phyloP scores from a whole-genome alignment of 2,329 filamentous ascomycete genomes.

The Rhinocladiella similis region DNA sequence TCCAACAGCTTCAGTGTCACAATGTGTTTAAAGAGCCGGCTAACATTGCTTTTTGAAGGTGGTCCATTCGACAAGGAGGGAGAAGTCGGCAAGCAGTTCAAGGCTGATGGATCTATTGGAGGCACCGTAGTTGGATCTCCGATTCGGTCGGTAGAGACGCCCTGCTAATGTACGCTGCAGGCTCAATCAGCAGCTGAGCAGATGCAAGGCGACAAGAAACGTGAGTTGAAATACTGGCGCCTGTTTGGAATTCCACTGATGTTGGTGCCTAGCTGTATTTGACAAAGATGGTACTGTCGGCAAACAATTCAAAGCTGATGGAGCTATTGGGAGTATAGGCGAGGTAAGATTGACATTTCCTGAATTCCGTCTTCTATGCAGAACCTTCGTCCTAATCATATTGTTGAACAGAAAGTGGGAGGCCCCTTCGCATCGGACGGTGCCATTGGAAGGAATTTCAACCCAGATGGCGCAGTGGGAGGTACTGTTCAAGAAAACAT shows the following conservation, averaged over 20 bases:
- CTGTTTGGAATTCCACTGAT: not conserved
- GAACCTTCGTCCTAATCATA: not conserved
- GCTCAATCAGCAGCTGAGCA: constrained; percentile 24
- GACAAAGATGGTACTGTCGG: constrained; percentile 22
- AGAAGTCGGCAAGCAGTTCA: constrained; percentile 22
- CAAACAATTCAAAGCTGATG: constrained; percentile 17
- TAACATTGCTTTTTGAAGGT: constrained; percentile 26
- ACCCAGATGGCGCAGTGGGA: constrained; percentile 7
- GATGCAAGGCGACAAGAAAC: constrained; percentile 22
- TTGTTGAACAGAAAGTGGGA: not conserved
- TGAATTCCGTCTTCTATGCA: not conserved
- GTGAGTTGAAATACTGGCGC: not conserved
- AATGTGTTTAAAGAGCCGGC: constrained; percentile 28
- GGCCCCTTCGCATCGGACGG: constrained; percentile 7
- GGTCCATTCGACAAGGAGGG: constrained; percentile 18
- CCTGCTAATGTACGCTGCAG: not conserved
- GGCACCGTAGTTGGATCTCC: not conserved
- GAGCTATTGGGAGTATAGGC: constrained; percentile 2
- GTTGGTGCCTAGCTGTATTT: constrained; percentile 15
- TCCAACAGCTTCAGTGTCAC: too few species aligned
- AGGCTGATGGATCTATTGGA: constrained; percentile 14
- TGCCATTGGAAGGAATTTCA: constrained; percentile 15
- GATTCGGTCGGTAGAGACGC: constrained; percentile 30
- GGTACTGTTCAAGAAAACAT: constrained; percentile 12
- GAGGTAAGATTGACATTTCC: not conserved